Conservation (phyloP, 768 basidiomycete species). For the Chalciporus piperatus region DNA sequence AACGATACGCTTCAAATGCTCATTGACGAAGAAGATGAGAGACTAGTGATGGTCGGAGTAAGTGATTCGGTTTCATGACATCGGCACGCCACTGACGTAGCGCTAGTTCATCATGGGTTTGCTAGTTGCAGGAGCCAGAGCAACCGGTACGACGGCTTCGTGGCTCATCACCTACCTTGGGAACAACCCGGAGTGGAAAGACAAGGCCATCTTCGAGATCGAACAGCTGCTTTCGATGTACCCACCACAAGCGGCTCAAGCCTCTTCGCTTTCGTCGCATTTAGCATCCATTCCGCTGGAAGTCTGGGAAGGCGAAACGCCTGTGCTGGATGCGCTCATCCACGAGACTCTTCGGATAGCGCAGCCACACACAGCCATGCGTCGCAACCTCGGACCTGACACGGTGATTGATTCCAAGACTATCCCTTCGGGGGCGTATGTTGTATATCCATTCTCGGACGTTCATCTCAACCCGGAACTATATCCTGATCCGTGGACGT, state of each 20-base stretch:
- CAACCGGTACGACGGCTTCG: conserved; percentile 76
- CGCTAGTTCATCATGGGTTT: conserved; percentile 78
- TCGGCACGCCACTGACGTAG: conserved; percentile 20
- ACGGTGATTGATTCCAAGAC: conserved; percentile 64
- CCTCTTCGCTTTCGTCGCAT: conserved; percentile 38
- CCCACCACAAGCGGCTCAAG: conserved; percentile 22
- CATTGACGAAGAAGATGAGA: conserved; percentile 67
- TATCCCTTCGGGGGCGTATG: conserved; percentile 71
- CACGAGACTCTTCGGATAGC: conserved; percentile 76
- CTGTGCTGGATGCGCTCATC: conserved; percentile 69
- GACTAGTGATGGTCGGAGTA: conserved; percentile 68
- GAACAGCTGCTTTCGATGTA: conserved; percentile 50
- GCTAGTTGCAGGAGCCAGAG: conserved; percentile 76
- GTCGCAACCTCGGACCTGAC: conserved; percentile 73
- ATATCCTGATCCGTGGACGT: conserved; percentile 76
- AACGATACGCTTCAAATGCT: conserved; percentile 76
- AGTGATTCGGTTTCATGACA: conserved; percentile 18
- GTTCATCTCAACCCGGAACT: conserved; percentile 71
- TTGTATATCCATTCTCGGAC: conserved; percentile 78
- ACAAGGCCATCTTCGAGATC: conserved; percentile 59
- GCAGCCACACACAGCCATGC: conserved; percentile 79
- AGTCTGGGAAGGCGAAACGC: conserved; percentile 68
- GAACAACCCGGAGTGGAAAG: conserved; percentile 62
- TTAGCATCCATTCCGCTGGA: conserved; percentile 63
- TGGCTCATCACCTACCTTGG: conserved; percentile 77